Evolutionary conservation across 2,329 filamentous ascomycete species (phyloP).

Genomic region (Calonectria pseudoturangicola): DNA sequence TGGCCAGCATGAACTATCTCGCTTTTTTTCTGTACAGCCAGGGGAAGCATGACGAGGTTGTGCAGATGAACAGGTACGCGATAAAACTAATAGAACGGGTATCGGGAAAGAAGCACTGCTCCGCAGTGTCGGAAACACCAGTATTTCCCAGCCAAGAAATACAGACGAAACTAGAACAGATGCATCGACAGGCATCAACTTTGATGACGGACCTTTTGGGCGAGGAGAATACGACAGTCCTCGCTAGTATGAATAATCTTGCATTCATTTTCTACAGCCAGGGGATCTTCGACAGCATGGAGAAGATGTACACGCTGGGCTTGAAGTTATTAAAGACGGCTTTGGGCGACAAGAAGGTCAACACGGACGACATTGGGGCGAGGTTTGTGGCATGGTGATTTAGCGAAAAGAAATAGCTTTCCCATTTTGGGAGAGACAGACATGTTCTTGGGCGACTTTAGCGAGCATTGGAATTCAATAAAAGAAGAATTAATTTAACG

Average conservation of each 20-base stretch:
- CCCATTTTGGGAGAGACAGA: background rate
- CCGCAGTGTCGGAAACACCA: background rate
- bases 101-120: constrained; percentile 8
- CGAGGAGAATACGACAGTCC: background rate
- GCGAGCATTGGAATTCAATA: background rate
- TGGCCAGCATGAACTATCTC: constrained; percentile 17
- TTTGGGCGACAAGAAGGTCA: background rate
- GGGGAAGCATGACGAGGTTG: constrained; percentile 6
- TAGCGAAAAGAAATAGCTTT: background rate
- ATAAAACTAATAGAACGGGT: constrained; percentile 18
- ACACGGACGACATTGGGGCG: background rate
- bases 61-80: constrained; percentile 21
- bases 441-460: background rate
- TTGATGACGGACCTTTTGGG: background rate
- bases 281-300: constrained; percentile 13
- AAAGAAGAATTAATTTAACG: background rate
- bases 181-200: constrained; percentile 3
- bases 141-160: constrained; percentile 1
- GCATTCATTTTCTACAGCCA: constrained; percentile 20
- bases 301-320: constrained; percentile 5
- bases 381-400: constrained; percentile 4
- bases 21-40: constrained; percentile 12
- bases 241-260: constrained; percentile 14
- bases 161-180: background rate
- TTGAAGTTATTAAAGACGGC: background rate